Evolutionary conservation across 2,329 filamentous ascomycete species (phyloP), one percentile per base, ranked within the genome.

Genomic region (Plectosphaerella cucumerina): DNA sequence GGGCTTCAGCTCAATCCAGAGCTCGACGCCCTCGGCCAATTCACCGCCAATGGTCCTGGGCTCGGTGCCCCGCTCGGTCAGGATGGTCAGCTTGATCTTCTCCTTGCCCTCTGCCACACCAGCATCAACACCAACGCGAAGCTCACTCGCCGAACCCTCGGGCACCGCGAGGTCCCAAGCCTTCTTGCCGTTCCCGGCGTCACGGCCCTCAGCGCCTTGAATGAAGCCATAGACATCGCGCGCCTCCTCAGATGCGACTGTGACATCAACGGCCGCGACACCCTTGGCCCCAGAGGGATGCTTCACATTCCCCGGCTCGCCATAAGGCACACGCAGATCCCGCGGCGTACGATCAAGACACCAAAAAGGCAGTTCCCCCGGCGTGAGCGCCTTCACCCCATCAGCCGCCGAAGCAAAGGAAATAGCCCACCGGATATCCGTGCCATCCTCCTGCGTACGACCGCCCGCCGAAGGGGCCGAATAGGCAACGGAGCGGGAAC

Each of bases 291-390:
- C 75, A 6, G 69, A 78, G 0, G 77, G 68, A 65, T 87, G 84
- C 12, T 59, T 65, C 4, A 69, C 69, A 37, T 63, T 68, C 14
- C 63, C 67, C 4, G 52, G 58, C 0, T 65, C 58, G 2, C 61
- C 56, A 3, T 71, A 58, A 6, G 84, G 81, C 3, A 86, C 84
- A 0, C 85, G 67, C 2, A 81, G 61, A n/a, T 67, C 57, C 6
- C 85, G 65, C 3, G 74, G 67, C 2, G 84, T 87, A 12, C 80
- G 66, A 61, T 89, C 85, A 44, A 87, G 73, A 59, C 82, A 85
- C 73, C 79, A 88, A 58, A 88, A 88, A 0, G 85, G 85, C 11
- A 84, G 60, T 14, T 68, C 66, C 0, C 84, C 82, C 1, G 77
- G 67, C 9, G 68, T 65, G 1, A 70, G 56, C 1, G 33, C 31